These are phyloP conservation scores for Trametes punicea DNA, from an alignment of 768 basidiomycete genomes.

Conservation along the genomic window DNA sequence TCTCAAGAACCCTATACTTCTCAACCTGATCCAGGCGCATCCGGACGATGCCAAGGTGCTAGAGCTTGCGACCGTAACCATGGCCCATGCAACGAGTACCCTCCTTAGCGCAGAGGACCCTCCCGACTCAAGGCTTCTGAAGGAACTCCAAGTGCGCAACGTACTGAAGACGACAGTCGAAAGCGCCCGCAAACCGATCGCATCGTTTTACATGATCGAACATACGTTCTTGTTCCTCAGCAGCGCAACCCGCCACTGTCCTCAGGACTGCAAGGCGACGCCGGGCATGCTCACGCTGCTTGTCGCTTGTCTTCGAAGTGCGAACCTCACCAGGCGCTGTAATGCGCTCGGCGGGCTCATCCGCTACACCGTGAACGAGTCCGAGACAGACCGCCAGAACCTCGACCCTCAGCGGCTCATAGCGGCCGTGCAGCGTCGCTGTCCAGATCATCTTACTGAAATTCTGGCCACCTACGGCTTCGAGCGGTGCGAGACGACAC, in stretches of 20 bases:
- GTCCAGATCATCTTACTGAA: constrained; percentile 45
- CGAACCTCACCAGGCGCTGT: constrained; percentile 51
- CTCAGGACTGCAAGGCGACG: constrained; percentile 41
- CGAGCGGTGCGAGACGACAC: constrained; percentile 41
- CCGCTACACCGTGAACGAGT: constrained; percentile 42
- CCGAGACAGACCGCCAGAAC: constrained; percentile 43
- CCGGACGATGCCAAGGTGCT: constrained; percentile 48
- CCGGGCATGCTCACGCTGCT: constrained; percentile 48
- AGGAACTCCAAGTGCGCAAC: constrained; percentile 34
- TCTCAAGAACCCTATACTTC: constrained; percentile 38
- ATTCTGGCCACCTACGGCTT: constrained; percentile 48
- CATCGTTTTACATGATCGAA: constrained; percentile 41
- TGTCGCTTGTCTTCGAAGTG: constrained; percentile 52
- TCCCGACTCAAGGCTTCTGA: constrained; percentile 36
- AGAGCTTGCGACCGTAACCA: constrained; percentile 48
- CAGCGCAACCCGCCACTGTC: constrained; percentile 41
- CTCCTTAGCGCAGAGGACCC: constrained; percentile 40
- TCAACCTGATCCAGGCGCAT: constrained; percentile 45
- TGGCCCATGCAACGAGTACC: constrained; percentile 42
- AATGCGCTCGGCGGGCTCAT: constrained; percentile 52
- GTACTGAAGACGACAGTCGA: constrained; percentile 43
- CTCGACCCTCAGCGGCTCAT: constrained; percentile 51
- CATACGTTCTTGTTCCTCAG: constrained; percentile 52
- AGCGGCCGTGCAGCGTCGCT: constrained; percentile 36
- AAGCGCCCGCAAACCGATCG: constrained; percentile 42